These are phyloP conservation scores for Phytopythium sindhum DNA, from an alignment of 352 stramenopile genomes.

Conservation along the genomic window DNA sequence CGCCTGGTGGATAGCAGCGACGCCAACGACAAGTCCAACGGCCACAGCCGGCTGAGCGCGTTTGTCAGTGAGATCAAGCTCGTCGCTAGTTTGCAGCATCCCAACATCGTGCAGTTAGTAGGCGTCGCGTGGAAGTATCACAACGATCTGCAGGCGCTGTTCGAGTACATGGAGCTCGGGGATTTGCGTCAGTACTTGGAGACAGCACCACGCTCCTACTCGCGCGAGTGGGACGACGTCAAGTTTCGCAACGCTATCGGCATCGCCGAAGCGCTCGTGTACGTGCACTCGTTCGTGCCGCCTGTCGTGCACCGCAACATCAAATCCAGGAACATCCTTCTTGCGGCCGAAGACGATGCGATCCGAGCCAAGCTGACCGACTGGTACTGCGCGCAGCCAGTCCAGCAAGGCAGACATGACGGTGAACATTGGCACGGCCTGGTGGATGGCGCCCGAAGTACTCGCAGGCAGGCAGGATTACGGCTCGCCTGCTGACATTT, in stretches of 20 bases:
- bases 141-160: conserved; percentile 52
- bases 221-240: conserved; percentile 15
- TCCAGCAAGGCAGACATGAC: conserved; percentile 10
- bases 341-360: neutral
- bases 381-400: conserved; percentile 3
- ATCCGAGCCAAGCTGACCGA: conserved; percentile 11
- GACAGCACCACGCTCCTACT: conserved; percentile 5
- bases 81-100: conserved; percentile 50
- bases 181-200: conserved; percentile 46
- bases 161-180: conserved; percentile 72
- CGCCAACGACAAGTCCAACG: no score
- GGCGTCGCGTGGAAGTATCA: conserved; percentile 62
- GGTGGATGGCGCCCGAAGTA: conserved; percentile 16
- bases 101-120: conserved; percentile 59
- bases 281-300: conserved; percentile 11
- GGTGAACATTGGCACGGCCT: conserved; percentile 3
- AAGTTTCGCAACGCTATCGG: conserved; percentile 17
- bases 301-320: conserved; percentile 15
- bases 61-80: conserved; percentile 81
- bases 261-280: conserved; percentile 9
- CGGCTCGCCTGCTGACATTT: no score
- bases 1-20: conserved; percentile 16
- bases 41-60: conserved; percentile 12
- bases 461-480: no score
- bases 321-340: conserved; percentile 13